These are phyloP conservation scores for Amanita thiersii DNA, from an alignment of 768 basidiomycete species.

Conservation along the genomic window DNA sequence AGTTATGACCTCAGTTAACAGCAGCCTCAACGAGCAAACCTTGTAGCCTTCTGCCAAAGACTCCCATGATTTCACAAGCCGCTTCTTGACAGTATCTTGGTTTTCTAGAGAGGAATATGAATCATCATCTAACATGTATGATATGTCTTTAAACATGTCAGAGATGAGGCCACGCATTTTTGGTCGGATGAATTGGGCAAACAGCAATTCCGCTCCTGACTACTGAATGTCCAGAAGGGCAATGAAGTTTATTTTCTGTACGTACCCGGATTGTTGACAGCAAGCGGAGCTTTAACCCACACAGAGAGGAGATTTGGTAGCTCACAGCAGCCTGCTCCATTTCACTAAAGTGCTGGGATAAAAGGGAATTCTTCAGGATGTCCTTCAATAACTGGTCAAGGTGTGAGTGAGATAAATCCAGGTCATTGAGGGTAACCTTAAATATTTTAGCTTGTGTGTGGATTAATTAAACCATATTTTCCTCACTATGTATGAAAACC, in stretches of 20 bases:
- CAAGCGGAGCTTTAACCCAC: constrained; percentile 54
- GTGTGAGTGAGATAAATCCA: constrained; percentile 89
- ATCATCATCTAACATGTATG: constrained; percentile 87
- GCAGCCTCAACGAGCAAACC: constrained; percentile 29
- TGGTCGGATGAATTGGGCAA: constrained; percentile 90
- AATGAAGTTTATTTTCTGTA: background rate
- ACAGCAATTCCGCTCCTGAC: constrained; percentile 87
- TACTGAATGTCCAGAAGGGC: constrained; percentile 19
- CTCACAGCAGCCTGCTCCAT: constrained; percentile 45
- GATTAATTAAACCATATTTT: background rate
- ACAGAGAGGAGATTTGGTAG: constrained; percentile 39
- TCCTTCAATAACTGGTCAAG: constrained; percentile 77
- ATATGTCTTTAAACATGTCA: constrained; percentile 87
- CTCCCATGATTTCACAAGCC: constrained; percentile 89
- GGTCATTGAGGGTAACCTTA: constrained; percentile 85
- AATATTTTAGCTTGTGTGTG: constrained; percentile 5
- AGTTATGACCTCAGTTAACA: background rate
- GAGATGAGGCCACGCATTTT: constrained; percentile 74
- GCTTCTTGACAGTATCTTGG: constrained; percentile 79
- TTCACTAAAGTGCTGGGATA: constrained; percentile 63
- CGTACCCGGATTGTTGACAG: constrained; percentile 66
- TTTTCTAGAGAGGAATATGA: constrained; percentile 76
- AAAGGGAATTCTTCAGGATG: constrained; percentile 39
- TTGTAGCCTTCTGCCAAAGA: constrained; percentile 79
- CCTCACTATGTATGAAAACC: constrained; percentile 77